Evolutionary conservation across 2,329 filamentous ascomycete species (phyloP).

Genomic region (Xylaria sp.): DNA sequence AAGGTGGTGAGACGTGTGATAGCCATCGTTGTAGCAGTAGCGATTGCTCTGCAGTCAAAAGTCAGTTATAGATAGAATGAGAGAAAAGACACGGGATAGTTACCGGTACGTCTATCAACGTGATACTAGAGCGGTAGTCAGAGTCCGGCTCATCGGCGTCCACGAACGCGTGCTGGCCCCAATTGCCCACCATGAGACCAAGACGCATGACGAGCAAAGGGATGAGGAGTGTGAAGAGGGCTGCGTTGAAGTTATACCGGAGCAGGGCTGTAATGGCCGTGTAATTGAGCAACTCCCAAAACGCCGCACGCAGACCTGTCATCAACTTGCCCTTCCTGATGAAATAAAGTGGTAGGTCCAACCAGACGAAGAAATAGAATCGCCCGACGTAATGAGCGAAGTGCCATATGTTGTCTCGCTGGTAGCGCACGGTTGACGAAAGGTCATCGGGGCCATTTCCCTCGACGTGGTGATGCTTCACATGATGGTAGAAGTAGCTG

Average conservation of each 20-base stretch:
- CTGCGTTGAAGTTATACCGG: constrained; percentile 63
- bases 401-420: constrained; percentile 73
- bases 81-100: constrained; percentile 49
- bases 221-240: constrained; percentile 72
- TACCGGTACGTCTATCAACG: constrained; percentile 81
- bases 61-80: constrained; percentile 2
- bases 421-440: constrained; percentile 79
- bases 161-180: constrained; percentile 85
- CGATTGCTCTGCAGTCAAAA: constrained; percentile 73
- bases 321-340: constrained; percentile 67
- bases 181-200: constrained; percentile 84
- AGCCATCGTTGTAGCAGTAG: constrained; percentile 85
- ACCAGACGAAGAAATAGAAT: constrained; percentile 79
- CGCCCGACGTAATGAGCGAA: constrained; percentile 79
- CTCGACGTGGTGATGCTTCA: constrained; percentile 87
- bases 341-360: constrained; percentile 81
- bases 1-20: constrained; percentile 83
- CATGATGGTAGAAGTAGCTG: constrained; percentile 85
- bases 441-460: constrained; percentile 82
- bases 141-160: constrained; percentile 79
- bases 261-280: constrained; percentile 62
- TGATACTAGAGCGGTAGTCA: constrained; percentile 82
- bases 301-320: constrained; percentile 65
- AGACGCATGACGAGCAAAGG: constrained; percentile 74
- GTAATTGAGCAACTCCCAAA: constrained; percentile 72